Evolutionary conservation across 2,329 filamentous ascomycete genomes (phyloP).

Genomic region (Coniochaeta sp.): DNA sequence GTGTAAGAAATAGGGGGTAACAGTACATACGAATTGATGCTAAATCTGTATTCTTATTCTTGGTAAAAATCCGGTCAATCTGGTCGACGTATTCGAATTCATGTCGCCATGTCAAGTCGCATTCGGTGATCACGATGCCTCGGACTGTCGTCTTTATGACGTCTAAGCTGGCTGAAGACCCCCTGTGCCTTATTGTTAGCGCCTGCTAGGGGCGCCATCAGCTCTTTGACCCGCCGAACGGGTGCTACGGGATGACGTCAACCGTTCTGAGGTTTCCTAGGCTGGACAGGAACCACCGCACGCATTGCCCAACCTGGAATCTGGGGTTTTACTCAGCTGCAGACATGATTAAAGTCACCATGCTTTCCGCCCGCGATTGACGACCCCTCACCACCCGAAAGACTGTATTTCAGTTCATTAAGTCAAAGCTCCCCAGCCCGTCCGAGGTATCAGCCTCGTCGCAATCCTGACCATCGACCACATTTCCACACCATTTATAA

Average conservation of each 20-base stretch:
- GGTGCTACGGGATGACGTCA: constrained; percentile 3
- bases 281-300: neutral
- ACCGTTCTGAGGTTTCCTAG: neutral
- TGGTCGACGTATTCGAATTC: neutral
- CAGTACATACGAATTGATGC: neutral
- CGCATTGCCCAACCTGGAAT: neutral
- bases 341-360: neutral
- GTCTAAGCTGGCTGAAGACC: neutral
- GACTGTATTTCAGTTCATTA: neutral
- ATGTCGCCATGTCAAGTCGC: neutral
- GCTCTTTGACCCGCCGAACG: neutral
- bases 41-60: neutral
- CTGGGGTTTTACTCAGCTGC: neutral
- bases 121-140: neutral
- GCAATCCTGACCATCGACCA: neutral
- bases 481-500: neutral
- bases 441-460: neutral
- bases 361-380: neutral
- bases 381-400: neutral
- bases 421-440: neutral
- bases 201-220: neutral
- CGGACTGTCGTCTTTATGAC: neutral
- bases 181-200: neutral
- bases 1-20: neutral
- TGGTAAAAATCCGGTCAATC: neutral